Conservation (phyloP, 2,329 filamentous ascomycete species). For the Neofusicoccum sp. region DNA sequence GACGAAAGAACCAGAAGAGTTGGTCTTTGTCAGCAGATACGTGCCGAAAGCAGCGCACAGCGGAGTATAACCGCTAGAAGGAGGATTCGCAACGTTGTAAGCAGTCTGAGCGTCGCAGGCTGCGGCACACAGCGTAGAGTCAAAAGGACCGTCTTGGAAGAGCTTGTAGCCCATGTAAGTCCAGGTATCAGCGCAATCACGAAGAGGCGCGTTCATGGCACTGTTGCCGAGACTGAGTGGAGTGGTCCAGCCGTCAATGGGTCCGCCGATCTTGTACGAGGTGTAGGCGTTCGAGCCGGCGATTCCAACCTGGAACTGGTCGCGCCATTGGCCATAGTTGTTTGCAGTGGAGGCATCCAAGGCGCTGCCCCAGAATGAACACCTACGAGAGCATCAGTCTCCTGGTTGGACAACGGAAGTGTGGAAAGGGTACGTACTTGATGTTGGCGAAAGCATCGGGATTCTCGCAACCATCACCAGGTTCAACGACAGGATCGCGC, state of each 20-base stretch:
- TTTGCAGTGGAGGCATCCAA: constrained; percentile 24
- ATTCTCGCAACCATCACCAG: constrained; percentile 21
- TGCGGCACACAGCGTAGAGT: constrained; percentile 30
- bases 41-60: constrained; percentile 35
- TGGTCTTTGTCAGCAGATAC: constrained; percentile 29
- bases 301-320: constrained; percentile 23
- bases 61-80: background rate
- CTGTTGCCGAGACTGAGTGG: constrained; percentile 22
- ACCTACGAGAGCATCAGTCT: constrained; percentile 26
- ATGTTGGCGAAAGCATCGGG: constrained; percentile 15
- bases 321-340: constrained; percentile 27
- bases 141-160: constrained; percentile 29
- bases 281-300: constrained; percentile 25
- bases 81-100: constrained; percentile 5
- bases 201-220: constrained; percentile 30
- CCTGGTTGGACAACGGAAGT: background rate
- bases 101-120: constrained; percentile 23
- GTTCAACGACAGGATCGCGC: constrained; percentile 20
- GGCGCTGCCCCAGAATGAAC: constrained; percentile 29
- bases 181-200: constrained; percentile 17
- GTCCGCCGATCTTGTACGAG: background rate
- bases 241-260: constrained; percentile 13
- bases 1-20: constrained; percentile 12
- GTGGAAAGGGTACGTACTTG: background rate
- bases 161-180: constrained; percentile 28